Evolutionary conservation across 306 rosid genomes (phyloP).

Genomic region (Fragaria ananassa): DNA sequence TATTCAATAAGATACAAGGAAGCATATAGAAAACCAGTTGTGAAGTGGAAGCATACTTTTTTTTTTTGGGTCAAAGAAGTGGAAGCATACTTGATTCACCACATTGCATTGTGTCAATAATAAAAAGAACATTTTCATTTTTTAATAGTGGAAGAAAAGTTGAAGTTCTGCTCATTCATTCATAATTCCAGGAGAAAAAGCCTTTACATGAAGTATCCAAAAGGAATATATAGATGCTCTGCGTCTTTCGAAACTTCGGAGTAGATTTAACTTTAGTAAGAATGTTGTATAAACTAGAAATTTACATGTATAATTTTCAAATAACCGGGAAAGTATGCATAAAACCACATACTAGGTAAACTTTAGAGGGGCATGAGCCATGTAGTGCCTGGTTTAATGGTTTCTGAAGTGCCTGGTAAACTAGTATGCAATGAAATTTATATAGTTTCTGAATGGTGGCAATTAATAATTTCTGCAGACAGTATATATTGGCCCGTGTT

Average conservation of each 20-base stretch:
- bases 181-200: neutral
- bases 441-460: conserved; percentile 20
- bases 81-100: neutral
- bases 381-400: neutral
- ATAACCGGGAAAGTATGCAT: neutral
- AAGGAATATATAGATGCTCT: neutral
- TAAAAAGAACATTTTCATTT: neutral
- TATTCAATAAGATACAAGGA: neutral
- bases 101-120: neutral
- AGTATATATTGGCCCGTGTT: conserved; percentile 93
- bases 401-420: too few species aligned
- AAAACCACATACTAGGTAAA: neutral
- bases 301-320: neutral
- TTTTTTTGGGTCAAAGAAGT: neutral
- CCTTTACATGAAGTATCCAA: neutral
- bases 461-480: conserved; percentile 44
- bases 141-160: too few species aligned
- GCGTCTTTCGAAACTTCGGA: neutral
- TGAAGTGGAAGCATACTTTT: too few species aligned
- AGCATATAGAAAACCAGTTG: neutral
- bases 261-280: neutral
- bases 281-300: neutral
- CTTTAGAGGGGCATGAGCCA: neutral
- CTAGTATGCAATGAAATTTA: too few species aligned
- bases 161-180: neutral